Conservation (phyloP, 83 land plant genomes). For the Thuja plicata region DNA sequence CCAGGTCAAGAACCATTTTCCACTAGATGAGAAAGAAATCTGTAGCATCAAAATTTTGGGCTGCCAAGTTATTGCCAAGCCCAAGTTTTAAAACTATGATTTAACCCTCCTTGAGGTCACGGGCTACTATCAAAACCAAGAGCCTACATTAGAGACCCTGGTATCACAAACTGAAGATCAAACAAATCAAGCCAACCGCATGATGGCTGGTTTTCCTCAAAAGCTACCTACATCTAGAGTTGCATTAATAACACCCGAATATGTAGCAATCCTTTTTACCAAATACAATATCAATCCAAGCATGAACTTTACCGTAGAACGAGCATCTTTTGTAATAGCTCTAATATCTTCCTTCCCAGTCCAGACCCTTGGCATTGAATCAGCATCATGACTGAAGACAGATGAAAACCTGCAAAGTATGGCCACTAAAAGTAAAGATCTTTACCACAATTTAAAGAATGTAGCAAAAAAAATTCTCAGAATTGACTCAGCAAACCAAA, state of each 20-base stretch:
- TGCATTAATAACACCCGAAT: background rate
- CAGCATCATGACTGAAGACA: slow-evolving; percentile 69
- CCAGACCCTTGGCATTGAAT: slow-evolving; percentile 95
- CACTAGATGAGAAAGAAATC: background rate
- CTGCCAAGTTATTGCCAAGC: no score
- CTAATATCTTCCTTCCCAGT: slow-evolving; percentile 88
- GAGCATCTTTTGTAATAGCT: slow-evolving; percentile 81
- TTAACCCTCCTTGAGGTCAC: no score
- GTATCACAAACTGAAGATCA: background rate
- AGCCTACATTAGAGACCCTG: no score
- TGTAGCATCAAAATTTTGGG: background rate
- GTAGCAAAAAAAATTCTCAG: no score
- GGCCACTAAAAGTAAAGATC: background rate
- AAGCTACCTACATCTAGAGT: background rate
- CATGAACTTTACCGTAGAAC: slow-evolving; percentile 54
- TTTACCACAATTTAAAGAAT: background rate
- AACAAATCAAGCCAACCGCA: background rate
- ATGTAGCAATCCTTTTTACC: background rate
- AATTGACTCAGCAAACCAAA: no score
- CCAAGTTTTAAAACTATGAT: no score
- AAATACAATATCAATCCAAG: background rate
- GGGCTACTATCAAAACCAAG: no score
- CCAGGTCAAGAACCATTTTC: background rate
- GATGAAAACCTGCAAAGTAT: slow-evolving; percentile 63
- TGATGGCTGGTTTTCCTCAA: slow-evolving; percentile 47